Evolutionary conservation across 2,329 filamentous ascomycete genomes (phyloP), one percentile per base, ranked within the genome.

Genomic region (Aureobasidium sp.): DNA sequence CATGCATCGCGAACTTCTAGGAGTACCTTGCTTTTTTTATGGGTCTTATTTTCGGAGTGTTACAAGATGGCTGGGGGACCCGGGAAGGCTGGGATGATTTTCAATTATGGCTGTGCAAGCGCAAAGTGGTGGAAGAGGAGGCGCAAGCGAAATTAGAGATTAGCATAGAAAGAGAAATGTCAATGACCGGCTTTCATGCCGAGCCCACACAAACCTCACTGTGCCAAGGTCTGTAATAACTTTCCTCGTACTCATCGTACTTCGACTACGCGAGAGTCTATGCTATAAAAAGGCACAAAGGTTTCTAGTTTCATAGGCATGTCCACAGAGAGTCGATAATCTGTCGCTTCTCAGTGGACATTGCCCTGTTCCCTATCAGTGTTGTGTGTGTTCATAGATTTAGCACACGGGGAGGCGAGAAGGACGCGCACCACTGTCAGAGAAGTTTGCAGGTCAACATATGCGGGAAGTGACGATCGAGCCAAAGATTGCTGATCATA

Each of bases 131-230:
- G 39, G 53, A 56, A 34, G 29, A 13, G 24, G 20, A 15, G 7
- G 51, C 51, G 29, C 53, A 44, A 57, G 53, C 53, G 41, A 57
- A 36, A 57, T 57, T 57, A 46, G 53, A 57, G 39, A 57, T 57
- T 57, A 57, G 53, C 53, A 57, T 57, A 57, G 53, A 57, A 39
- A 37, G 51, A 41, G 39, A 44, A 51, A 57, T 44, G 53, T 46
- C 52, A 56, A 57, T 44, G 53, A 57, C 53, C 29, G 36, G 27
- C 39, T 34, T 57, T 57, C 39, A 36, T n/a, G 53, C 53, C 53
- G 39, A 46, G 39, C 26, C 26, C 27, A 46, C 27, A 57, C 43
- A 13, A 43, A 9, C 41, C n/a, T 20, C 8, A 20, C 20, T 20
- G 20, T 20, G 20, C 20, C 20, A 20, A 20, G 20, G 20, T 20